Percentiles rank a stretch among this genome's conserved stretches.
Conservation (phyloP, 2,329 filamentous ascomycete species). For the Ascosphaera apis region DNA sequence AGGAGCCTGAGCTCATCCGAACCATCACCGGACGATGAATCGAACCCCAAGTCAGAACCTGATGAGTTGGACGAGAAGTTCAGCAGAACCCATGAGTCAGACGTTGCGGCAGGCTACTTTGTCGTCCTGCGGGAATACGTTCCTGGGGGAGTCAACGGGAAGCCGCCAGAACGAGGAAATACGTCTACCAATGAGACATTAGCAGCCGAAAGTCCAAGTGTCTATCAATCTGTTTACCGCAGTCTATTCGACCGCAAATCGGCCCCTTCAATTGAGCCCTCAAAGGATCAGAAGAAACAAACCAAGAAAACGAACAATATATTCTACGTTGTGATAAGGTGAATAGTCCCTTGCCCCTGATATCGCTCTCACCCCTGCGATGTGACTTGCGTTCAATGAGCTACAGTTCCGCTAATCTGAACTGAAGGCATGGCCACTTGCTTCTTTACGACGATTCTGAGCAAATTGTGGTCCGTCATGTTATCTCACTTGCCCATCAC, state of each 20-base stretch:
- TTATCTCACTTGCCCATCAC: conserved; percentile 79
- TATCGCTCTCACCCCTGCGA: conserved; percentile 2
- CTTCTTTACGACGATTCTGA: conserved; percentile 96
- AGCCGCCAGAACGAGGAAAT: conserved; percentile 56
- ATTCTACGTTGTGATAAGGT: conserved; percentile 81
- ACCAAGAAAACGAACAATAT: conserved; percentile 53
- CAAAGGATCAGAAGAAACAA: conserved; percentile 25
- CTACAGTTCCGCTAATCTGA: neutral
- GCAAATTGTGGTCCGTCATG: conserved; percentile 86
- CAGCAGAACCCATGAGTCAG: conserved; percentile 40
- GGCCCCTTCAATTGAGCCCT: conserved; percentile 29
- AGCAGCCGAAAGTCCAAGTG: conserved; percentile 63
- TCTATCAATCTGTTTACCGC: conserved; percentile 95
- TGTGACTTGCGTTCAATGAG: neutral
- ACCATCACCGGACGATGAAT: conserved; percentile 41
- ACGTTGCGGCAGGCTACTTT: conserved; percentile 78
- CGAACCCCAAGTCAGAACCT: conserved; percentile 37
- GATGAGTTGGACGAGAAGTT: conserved; percentile 36
- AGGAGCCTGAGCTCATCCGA: conserved; percentile 11
- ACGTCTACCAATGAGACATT: conserved; percentile 62
- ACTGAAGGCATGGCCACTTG: conserved; percentile 76
- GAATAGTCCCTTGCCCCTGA: conserved; percentile 11
- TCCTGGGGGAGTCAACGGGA: conserved; percentile 75
- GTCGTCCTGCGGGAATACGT: conserved; percentile 87
- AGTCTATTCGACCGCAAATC: conserved; percentile 76